Conservation (phyloP, 1,284 basidiomycete genomes). For the Albatrellus sp. region DNA sequence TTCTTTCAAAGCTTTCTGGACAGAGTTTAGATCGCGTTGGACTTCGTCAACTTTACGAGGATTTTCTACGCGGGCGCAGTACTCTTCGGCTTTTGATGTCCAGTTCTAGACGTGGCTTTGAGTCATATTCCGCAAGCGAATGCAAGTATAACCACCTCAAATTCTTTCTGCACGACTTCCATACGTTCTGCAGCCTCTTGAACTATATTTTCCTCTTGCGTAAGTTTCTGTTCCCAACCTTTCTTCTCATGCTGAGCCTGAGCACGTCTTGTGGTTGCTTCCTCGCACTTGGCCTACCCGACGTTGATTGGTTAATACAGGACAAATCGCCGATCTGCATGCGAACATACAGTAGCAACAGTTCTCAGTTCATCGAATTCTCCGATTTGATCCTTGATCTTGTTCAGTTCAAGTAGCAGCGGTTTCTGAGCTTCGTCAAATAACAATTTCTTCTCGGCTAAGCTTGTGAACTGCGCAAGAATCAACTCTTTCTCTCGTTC, state of each 20-base stretch:
- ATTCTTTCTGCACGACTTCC: conserved; percentile 44
- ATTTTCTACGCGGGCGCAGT: conserved; percentile 47
- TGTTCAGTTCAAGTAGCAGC: conserved; percentile 29
- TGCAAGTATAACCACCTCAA: conserved; percentile 26
- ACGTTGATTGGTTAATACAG: not conserved
- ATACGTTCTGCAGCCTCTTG: conserved; percentile 30
- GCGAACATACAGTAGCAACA: conserved; percentile 27
- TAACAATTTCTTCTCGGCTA: conserved; percentile 27
- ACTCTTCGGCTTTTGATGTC: conserved; percentile 50
- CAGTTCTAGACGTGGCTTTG: conserved; percentile 36
- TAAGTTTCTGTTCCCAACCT: conserved; percentile 30
- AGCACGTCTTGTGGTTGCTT: conserved; percentile 32
- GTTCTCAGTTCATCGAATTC: conserved; percentile 31
- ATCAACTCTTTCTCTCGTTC: conserved; percentile 37
- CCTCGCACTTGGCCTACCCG: conserved; percentile 23
- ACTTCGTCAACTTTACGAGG: conserved; percentile 45
- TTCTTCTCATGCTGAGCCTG: conserved; percentile 30
- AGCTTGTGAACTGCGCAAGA: conserved; percentile 36
- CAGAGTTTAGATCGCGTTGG: conserved; percentile 46
- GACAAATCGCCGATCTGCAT: not conserved
- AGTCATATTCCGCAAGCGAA: not conserved
- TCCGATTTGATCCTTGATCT: conserved; percentile 31
- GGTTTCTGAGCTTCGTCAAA: conserved; percentile 30
- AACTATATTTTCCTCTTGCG: conserved; percentile 28
- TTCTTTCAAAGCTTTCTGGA: conserved; percentile 55